These are phyloP conservation scores for Entomortierella lignicola DNA, from an alignment of 192 early-diverging fungal species.

Conservation along the genomic window DNA sequence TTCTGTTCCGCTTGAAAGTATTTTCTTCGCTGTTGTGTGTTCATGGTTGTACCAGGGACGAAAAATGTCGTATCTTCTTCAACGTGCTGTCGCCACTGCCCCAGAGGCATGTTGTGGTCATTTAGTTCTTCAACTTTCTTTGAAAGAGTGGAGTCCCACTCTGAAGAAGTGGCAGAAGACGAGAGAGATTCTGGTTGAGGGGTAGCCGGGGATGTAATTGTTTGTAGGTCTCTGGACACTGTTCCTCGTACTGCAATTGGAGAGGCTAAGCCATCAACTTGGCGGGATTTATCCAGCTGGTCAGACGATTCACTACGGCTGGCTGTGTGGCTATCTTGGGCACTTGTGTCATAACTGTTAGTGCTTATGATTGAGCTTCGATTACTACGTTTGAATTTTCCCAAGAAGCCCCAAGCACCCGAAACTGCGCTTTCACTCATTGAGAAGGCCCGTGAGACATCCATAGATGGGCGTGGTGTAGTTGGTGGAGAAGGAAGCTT, in stretches of 20 bases:
- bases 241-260: neutral
- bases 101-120: conserved; percentile 24
- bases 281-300: conserved; percentile 27
- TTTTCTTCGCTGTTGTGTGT: conserved; percentile 38
- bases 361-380: conserved; percentile 29
- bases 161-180: conserved; percentile 12
- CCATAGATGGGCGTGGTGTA: conserved; percentile 44
- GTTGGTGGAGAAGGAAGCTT: conserved; percentile 39
- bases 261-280: too few species aligned
- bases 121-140: conserved; percentile 10
- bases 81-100: conserved; percentile 30
- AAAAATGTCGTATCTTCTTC: conserved; percentile 53
- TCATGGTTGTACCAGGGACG: conserved; percentile 16
- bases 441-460: conserved; percentile 30
- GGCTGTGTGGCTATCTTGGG: conserved; percentile 1
- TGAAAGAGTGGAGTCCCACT: neutral
- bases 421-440: conserved; percentile 38
- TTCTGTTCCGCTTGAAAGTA: conserved; percentile 39
- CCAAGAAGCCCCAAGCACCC: conserved; percentile 51
- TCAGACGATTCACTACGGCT: conserved; percentile 24
- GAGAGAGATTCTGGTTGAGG: conserved; percentile 38
- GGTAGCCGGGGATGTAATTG: conserved; percentile 17
- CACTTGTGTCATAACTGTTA: conserved; percentile 10
- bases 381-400: conserved; percentile 46
- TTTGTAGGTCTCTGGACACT: neutral